These are phyloP conservation scores for Tarenaya hassleriana DNA, from an alignment of 345 rosid genomes.

Conservation along the genomic window DNA sequence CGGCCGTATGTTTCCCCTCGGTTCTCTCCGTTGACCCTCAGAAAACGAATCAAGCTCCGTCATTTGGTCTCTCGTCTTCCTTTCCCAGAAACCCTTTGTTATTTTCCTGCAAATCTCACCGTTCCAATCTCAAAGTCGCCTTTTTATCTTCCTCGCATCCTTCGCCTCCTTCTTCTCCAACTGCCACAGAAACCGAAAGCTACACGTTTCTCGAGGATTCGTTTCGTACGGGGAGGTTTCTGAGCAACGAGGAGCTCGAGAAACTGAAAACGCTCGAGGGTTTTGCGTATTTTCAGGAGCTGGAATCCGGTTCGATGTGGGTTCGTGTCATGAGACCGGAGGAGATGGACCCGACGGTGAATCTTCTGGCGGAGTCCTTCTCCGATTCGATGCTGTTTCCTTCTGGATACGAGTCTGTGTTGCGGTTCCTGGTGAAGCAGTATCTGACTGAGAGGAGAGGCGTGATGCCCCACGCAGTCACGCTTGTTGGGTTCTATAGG, in stretches of 20 bases:
- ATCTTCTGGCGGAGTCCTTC: slow-evolving; percentile 54
- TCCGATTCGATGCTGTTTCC: slow-evolving; percentile 52
- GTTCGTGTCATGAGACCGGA: slow-evolving; percentile 52
- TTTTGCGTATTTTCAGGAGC: slow-evolving; percentile 34
- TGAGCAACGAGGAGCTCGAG: slow-evolving; percentile 51
- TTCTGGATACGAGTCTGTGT: slow-evolving; percentile 48
- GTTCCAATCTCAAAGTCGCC: slow-evolving; percentile 28
- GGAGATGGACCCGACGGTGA: slow-evolving; percentile 50
- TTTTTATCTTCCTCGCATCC: slow-evolving; percentile 18
- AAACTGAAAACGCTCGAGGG: slow-evolving; percentile 43
- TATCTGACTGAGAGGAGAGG: slow-evolving; percentile 72
- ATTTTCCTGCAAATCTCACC: slow-evolving; percentile 20
- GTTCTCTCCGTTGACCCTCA: slow-evolving; percentile 37
- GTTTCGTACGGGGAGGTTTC: slow-evolving; percentile 33
- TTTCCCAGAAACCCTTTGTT: slow-evolving; percentile 27
- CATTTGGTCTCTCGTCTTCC: slow-evolving; percentile 22
- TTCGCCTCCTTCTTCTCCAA: slow-evolving; percentile 20
- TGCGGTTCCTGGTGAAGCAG: slow-evolving; percentile 74
- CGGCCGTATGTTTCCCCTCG: slow-evolving; percentile 27
- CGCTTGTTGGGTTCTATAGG: slow-evolving; percentile 62
- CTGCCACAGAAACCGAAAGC: slow-evolving; percentile 20
- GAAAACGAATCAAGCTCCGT: slow-evolving; percentile 21
- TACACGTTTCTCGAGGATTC: slow-evolving; percentile 41
- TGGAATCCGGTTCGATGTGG: slow-evolving; percentile 44
- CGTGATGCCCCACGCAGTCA: slow-evolving; percentile 71